Evolutionary conservation across 805 yeast genomes (phyloP), one percentile per base, ranked within the genome.

Genomic region (Yamadazyma phyllophila): DNA sequence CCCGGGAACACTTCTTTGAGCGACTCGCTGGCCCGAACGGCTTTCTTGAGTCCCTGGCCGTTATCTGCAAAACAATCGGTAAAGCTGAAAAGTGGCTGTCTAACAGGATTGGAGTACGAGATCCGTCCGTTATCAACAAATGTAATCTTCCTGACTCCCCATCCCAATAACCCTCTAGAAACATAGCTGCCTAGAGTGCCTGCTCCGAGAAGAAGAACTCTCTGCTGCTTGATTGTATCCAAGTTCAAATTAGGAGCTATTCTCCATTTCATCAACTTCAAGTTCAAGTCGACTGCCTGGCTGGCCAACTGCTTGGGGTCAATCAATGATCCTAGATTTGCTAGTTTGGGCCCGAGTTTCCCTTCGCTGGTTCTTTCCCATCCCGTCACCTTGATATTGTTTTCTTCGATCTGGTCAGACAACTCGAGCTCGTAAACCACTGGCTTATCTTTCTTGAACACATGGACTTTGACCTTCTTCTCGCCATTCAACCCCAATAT

Each of bases 181-280:
- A 94, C 92, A 58, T 92, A 92, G 48, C 95, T 85, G 0, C 99
- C 99, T 7, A 95, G 72, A 2, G 99, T 94, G 6, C 99, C 99
- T 0, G 98, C 87, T 0, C 99, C 99, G n/a, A 94, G 73, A 12
- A 94, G 67, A 36, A 94, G 65, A 32, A 91, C 85, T 52, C 76
- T 83, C 9, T 84, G 77, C 13, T 64, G 48, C 51, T 80, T 77
- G 16, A 94, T 70, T 2, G 66, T 59, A 5, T 87, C 91, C 39
- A 94, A 69, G 57, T 94, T 78, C 3, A 94, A 60, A 7, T 81
- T 76, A 0, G 99, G 98, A 0, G 88, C 89, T 13, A 94, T 79
- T 53, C 99, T 76, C 99, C 99, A 94, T 60, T 90, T 89, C 99
- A 94, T 94, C 37, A 94, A 70, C 66, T 88, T 88, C 47, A 94